These are phyloP conservation scores for Hemileccinum impolitum DNA, from an alignment of 768 basidiomycete species.

Conservation along the genomic window DNA sequence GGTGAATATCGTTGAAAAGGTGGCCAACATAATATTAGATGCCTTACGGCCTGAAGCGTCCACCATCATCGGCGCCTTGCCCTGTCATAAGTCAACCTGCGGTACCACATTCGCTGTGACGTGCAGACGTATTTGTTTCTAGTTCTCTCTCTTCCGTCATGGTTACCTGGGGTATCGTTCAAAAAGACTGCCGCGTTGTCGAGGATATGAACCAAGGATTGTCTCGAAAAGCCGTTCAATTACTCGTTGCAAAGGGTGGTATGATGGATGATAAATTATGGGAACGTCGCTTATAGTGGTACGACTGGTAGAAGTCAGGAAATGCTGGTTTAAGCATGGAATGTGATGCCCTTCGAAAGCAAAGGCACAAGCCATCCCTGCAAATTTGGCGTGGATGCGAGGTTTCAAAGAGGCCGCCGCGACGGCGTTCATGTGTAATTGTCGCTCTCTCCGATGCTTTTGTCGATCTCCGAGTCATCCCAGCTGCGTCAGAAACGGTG, in stretches of 20 bases:
- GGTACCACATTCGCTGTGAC: neutral
- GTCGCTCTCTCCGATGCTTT: neutral
- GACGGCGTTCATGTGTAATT: slow-evolving; percentile 12
- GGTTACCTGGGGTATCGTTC: slow-evolving; percentile 14
- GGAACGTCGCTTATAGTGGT: neutral
- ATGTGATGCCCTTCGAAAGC: slow-evolving; percentile 4
- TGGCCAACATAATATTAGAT: slow-evolving; percentile 3
- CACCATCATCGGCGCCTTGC: slow-evolving; percentile 11
- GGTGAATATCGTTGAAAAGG: slow-evolving; percentile 8
- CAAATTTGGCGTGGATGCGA: slow-evolving; percentile 2
- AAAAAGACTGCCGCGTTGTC: slow-evolving; percentile 1
- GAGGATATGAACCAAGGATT: slow-evolving; percentile 4
- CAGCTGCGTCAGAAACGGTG: slow-evolving; percentile 16
- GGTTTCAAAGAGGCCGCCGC: slow-evolving; percentile 12
- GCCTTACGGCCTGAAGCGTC: slow-evolving; percentile 8
- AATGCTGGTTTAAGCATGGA: slow-evolving; percentile 2
- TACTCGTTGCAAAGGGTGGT: slow-evolving; percentile 8
- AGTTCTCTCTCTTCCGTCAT: slow-evolving; percentile 9
- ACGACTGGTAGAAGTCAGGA: slow-evolving; percentile 5
- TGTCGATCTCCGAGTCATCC: neutral
- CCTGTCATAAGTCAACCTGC: slow-evolving; percentile 6
- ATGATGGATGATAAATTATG: neutral
- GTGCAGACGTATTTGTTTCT: neutral
- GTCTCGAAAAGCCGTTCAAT: slow-evolving; percentile 9
- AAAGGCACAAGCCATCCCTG: neutral